Evolutionary conservation across 1,139 yeast species (phyloP), one percentile per base, ranked within the genome.

Genomic region (Blastobotrys elegans): DNA sequence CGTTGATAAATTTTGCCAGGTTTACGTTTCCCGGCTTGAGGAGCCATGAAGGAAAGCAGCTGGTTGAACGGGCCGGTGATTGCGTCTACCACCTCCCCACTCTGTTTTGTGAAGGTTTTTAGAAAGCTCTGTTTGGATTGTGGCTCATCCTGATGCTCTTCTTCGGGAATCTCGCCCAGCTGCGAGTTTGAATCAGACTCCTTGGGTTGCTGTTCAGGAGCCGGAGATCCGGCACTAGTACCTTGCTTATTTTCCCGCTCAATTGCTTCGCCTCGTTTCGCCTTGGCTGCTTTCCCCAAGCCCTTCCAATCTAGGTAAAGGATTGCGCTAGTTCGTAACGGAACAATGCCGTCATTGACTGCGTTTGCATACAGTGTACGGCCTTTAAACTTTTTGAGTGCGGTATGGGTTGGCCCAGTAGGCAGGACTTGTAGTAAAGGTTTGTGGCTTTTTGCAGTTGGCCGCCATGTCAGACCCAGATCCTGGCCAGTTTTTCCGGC

Each of bases 401-500:
- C 75, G 33, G 69, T 73, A 58, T 85, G 88, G 0, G 95, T 81
- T 0, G 94, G 88, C 0, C 95, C 94, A 0, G 88, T 76, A 0
- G 97, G 95, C 27, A 92, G 67, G 16, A 85, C 64, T 43, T 82
- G 74, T 21, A 92, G 70, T 43, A 92, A 65, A 0, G 98, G 97
- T 47, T 71, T 73, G 37, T 57, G 48, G 49, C 63, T 52, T 30
- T 62, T 58, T 10, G 60, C 56, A 7, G 59, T 48, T 0, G 67
- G 64, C 27, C 61, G 59, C 62, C 77, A 74, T 26, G 75, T 70
- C 44, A 94, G 71, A 0, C 95, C 94, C 52, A 92, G 67, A 61
- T 92, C 99, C 58, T 86, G 92, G 0, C 99, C 99, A 0, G 97
- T 84, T 58, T 81, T 83, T 0, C 98, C 99, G 2, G 88, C 92